Percentiles rank a stretch among this genome's conserved stretches.
phyloP scores from a whole-genome alignment of 2,329 filamentous ascomycete species.

The Trichoderma gracile region DNA sequence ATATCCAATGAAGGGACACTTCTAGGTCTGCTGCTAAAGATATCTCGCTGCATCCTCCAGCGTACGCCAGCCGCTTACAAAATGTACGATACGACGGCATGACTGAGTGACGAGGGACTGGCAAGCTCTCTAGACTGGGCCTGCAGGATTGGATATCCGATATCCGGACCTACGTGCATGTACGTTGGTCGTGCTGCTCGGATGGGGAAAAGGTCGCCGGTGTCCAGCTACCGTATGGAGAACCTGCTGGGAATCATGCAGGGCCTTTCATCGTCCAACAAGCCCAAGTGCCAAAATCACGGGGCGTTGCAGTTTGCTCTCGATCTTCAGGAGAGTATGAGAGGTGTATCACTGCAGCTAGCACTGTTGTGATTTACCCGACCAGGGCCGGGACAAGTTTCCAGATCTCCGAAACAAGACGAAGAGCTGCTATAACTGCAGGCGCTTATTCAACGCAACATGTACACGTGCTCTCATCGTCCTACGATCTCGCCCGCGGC shows the following conservation, averaged over 20 bases:
- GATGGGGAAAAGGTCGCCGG: neutral
- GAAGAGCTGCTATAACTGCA: neutral
- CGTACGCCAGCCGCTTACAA: neutral
- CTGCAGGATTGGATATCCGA: neutral
- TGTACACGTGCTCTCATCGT: conserved; percentile 10
- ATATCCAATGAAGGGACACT: neutral
- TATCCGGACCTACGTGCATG: neutral
- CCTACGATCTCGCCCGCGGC: conserved; percentile 7
- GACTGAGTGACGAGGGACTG: neutral
- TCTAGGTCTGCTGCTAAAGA: conserved; percentile 18
- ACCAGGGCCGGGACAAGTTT: neutral
- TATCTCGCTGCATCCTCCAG: conserved; percentile 15
- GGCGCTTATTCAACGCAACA: neutral
- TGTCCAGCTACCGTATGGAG: neutral
- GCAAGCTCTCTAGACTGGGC: neutral
- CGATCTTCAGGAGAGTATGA: no score
- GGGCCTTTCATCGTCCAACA: neutral
- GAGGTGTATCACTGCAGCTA: no score
- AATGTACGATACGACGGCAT: conserved; percentile 1
- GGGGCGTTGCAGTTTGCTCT: neutral
- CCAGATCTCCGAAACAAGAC: conserved; percentile 2
- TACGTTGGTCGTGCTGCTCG: neutral
- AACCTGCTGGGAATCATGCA: neutral
- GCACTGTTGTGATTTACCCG: neutral
- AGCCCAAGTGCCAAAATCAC: neutral